These are phyloP conservation scores for Leccinum pachyderme DNA, from an alignment of 1,284 basidiomycete species.

Conservation along the genomic window DNA sequence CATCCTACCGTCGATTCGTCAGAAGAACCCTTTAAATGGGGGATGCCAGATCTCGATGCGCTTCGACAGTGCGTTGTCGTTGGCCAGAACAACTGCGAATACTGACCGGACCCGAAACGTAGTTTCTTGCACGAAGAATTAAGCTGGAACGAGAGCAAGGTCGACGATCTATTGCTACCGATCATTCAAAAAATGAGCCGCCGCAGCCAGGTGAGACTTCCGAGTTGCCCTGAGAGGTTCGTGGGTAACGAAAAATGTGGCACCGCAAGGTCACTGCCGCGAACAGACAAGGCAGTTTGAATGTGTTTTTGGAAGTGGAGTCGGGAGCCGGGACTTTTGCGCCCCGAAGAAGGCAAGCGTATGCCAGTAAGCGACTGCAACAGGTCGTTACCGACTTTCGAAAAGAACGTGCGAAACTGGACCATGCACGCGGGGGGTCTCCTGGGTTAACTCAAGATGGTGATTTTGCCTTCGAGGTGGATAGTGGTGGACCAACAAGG, in stretches of 20 bases:
- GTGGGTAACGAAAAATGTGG: conserved; percentile 3
- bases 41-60: conserved; percentile 90
- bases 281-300: conserved; percentile 75
- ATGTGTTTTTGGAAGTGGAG: conserved; percentile 59
- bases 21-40: conserved; percentile 97
- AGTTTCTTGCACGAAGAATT: conserved; percentile 87
- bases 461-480: conserved; percentile 18
- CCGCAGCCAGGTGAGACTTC: conserved; percentile 59
- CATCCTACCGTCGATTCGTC: conserved; percentile 89
- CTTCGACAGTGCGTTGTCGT: conserved; percentile 67
- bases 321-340: conserved; percentile 66
- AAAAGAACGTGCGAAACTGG: conserved; percentile 40
- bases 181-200: conserved; percentile 90
- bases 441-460: conserved; percentile 17
- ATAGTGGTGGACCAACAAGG: conserved; percentile 27
- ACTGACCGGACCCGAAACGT: conserved; percentile 5
- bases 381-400: conserved; percentile 86
- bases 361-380: conserved; percentile 85
- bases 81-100: not conserved
- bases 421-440: conserved; percentile 8
- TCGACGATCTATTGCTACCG: conserved; percentile 89
- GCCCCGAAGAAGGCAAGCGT: conserved; percentile 77
- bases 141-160: conserved; percentile 84
- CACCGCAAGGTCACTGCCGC: conserved; percentile 52
- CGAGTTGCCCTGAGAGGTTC: not conserved